Percentiles rank a stretch among this genome's conserved stretches.
Evolutionary conservation across 1,139 yeast species (phyloP).

Genomic region (Pichia sp.): DNA sequence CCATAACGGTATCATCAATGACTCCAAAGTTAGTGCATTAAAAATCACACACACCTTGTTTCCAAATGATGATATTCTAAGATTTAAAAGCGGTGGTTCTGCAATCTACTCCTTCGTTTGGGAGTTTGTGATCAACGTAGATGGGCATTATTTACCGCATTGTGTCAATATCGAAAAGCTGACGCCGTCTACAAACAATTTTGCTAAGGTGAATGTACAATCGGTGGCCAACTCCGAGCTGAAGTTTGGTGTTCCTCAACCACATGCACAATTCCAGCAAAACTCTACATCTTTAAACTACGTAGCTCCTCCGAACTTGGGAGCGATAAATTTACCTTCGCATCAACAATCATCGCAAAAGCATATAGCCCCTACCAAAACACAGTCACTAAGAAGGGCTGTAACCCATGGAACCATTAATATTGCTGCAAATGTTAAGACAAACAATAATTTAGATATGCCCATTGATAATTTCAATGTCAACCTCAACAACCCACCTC

Average conservation of each 20-base stretch:
- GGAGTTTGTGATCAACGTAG: slow-evolving; percentile 26
- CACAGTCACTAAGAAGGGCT: background rate
- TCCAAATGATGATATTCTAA: slow-evolving; percentile 27
- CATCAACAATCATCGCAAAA: slow-evolving; percentile 1
- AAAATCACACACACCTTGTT: slow-evolving; percentile 29
- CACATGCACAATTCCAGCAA: background rate
- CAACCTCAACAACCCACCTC: no score
- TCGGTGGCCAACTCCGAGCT: background rate
- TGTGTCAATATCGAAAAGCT: slow-evolving; percentile 20
- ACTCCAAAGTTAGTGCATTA: slow-evolving; percentile 22
- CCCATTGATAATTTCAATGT: no score
- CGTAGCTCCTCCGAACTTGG: background rate
- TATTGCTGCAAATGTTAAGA: background rate
- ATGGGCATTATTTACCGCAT: slow-evolving; percentile 22
- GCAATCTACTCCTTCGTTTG: slow-evolving; percentile 31
- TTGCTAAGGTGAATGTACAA: background rate
- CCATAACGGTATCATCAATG: slow-evolving; percentile 30
- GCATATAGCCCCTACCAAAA: background rate
- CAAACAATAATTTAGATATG: no score
- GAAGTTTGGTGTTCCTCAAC: background rate
- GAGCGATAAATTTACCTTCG: background rate
- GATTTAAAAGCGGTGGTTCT: slow-evolving; percentile 13
- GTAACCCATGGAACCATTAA: background rate
- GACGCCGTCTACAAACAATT: background rate
- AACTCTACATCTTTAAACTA: background rate